These are phyloP conservation scores for Arthroderma uncinatum DNA, from an alignment of 2,329 filamentous ascomycete species.

Conservation along the genomic window DNA sequence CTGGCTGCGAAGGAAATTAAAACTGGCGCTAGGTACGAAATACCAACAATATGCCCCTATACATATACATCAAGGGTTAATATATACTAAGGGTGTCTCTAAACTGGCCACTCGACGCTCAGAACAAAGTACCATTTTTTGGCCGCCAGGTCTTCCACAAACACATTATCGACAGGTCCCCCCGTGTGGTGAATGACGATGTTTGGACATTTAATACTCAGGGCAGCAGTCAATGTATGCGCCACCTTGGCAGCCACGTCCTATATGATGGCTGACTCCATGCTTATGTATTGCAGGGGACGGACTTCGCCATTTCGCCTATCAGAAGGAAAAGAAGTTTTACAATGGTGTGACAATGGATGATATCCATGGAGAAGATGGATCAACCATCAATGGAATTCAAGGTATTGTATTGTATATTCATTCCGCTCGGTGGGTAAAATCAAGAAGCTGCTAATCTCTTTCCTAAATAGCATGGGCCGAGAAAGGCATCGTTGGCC, in stretches of 20 bases:
- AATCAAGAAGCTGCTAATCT: background rate
- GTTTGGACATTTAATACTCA: slow-evolving; percentile 50
- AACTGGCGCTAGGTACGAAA: slow-evolving; percentile 38
- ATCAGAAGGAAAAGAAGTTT: slow-evolving; percentile 29
- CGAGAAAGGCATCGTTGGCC: slow-evolving; percentile 26
- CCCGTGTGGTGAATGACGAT: slow-evolving; percentile 49
- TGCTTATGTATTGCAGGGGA: slow-evolving; percentile 26
- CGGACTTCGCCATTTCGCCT: slow-evolving; percentile 41
- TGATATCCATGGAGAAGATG: slow-evolving; percentile 38
- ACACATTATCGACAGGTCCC: slow-evolving; percentile 42
- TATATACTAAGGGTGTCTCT: slow-evolving; percentile 40
- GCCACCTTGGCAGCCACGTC: background rate
- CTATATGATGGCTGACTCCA: background rate
- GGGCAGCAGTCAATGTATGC: slow-evolving; percentile 42
- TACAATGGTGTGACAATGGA: slow-evolving; percentile 39
- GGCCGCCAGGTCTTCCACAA: slow-evolving; percentile 46
- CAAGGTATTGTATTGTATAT: slow-evolving; percentile 32
- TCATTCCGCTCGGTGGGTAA: background rate
- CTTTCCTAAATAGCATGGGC: slow-evolving; percentile 7
- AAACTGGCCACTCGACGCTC: slow-evolving; percentile 49
- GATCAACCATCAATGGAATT: slow-evolving; percentile 38
- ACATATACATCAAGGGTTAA: background rate
- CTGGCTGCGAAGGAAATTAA: slow-evolving; percentile 44
- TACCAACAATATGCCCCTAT: background rate
- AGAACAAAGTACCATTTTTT: slow-evolving; percentile 45